Conservation (phyloP, 2,329 filamentous ascomycete genomes). For the Tolypocladium pustulatum region DNA sequence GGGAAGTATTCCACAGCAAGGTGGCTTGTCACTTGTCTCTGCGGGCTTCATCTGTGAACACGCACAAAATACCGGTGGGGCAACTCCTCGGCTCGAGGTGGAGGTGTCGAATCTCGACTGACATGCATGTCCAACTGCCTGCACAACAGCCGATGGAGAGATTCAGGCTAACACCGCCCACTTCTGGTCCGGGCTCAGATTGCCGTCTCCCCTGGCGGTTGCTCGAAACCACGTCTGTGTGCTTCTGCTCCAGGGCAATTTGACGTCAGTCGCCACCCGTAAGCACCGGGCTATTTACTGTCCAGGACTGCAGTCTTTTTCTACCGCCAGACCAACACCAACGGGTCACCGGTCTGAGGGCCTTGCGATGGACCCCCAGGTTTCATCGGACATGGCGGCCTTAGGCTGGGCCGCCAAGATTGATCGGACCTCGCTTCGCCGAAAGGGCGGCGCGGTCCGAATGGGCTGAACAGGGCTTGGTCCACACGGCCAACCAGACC, state of each 20-base stretch:
- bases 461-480: background rate
- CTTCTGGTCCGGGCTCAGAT: background rate
- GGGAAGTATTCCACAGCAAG: background rate
- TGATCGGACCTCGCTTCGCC: background rate
- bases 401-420: background rate
- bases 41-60: background rate
- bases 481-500: background rate
- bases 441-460: background rate
- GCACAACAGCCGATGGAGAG: background rate
- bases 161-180: background rate
- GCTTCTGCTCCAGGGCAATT: background rate
- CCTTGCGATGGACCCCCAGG: background rate
- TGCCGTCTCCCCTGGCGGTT: background rate
- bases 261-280: background rate
- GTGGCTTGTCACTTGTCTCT: slow-evolving; percentile 1
- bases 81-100: background rate
- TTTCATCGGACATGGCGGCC: background rate
- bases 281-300: background rate
- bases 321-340: background rate
- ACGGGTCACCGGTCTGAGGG: background rate
- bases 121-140: background rate
- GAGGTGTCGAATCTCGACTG: background rate
- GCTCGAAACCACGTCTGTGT: background rate
- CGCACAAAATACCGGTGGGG: background rate
- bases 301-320: too few relatives aligned